These are phyloP conservation scores for Eimeria necatrix DNA, from an alignment of 169 alveolate genomes.

Conservation along the genomic window DNA sequence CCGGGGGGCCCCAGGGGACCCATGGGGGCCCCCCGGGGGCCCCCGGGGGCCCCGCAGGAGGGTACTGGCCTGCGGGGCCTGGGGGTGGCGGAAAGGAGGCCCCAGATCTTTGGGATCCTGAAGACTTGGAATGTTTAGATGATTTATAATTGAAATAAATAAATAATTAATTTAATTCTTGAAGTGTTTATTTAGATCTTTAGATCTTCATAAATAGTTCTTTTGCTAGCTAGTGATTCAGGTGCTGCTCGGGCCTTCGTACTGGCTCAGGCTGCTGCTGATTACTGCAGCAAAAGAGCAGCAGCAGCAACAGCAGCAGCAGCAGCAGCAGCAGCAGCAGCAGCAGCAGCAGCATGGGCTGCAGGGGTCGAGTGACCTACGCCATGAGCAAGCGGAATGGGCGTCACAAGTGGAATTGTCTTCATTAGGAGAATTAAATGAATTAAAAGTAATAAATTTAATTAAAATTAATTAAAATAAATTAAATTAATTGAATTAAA, in stretches of 20 bases:
- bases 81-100: too few relatives aligned
- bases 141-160: neutral
- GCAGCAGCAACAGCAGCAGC: neutral
- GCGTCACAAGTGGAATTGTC: too few relatives aligned
- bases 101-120: conserved; percentile 42
- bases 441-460: too few relatives aligned
- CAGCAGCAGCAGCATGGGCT: too few relatives aligned
- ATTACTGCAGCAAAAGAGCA: neutral
- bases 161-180: neutral
- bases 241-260: too few relatives aligned
- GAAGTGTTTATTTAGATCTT: neutral
- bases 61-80: too few relatives aligned
- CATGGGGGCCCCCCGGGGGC: conserved; percentile 19
- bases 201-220: neutral
- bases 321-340: conserved; percentile 32
- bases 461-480: too few relatives aligned
- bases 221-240: neutral
- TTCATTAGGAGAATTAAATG: too few relatives aligned
- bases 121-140: conserved; percentile 38
- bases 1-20: neutral
- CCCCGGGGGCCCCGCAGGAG: conserved; percentile 28
- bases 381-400: too few relatives aligned
- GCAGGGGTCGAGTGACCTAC: too few relatives aligned
- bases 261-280: conserved; percentile 21
- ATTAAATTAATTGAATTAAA: too few relatives aligned